Conservation (phyloP, 345 rosid genomes). For the Excoecaria cochinchinensis region DNA sequence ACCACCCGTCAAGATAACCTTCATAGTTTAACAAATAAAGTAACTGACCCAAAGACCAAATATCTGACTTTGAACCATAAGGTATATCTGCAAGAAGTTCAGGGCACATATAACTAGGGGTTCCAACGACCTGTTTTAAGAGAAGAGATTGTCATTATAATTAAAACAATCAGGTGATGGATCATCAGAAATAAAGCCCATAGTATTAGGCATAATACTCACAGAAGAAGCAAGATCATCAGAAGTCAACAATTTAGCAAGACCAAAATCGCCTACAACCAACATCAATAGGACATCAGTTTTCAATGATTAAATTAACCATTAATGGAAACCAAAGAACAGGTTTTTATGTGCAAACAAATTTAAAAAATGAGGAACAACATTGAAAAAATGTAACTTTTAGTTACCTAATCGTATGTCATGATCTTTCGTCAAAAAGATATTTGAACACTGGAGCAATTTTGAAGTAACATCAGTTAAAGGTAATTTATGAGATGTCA, state of each 20-base stretch:
- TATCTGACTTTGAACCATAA: slow-evolving; percentile 92
- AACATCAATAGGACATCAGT: slow-evolving; percentile 11
- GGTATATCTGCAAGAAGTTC: slow-evolving; percentile 99
- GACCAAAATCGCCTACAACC: slow-evolving; percentile 68
- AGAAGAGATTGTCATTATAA: slow-evolving; percentile 12
- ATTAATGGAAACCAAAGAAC: slow-evolving; percentile 13
- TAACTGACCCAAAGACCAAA: slow-evolving; percentile 83
- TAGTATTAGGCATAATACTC: slow-evolving; percentile 34
- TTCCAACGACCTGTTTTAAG: slow-evolving; percentile 77
- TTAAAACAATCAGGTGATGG: slow-evolving; percentile 2
- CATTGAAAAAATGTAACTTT: not conserved
- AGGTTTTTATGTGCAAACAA: not conserved
- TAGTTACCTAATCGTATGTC: slow-evolving; percentile 87
- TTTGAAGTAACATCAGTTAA: slow-evolving; percentile 22
- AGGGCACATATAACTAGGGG: slow-evolving; percentile 99
- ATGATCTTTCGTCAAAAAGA: slow-evolving; percentile 83
- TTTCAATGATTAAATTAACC: not conserved
- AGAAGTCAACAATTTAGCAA: slow-evolving; percentile 91
- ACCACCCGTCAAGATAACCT: not conserved
- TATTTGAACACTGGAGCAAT: slow-evolving; percentile 81
- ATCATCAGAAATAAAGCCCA: slow-evolving; percentile 6
- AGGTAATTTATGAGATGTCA: not conserved
- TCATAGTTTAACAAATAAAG: not conserved
- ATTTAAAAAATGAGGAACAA: slow-evolving; percentile 3
- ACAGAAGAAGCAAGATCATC: slow-evolving; percentile 97